These are phyloP conservation scores for Irpex sp. DNA, from an alignment of 1,284 basidiomycete species.

Conservation along the genomic window DNA sequence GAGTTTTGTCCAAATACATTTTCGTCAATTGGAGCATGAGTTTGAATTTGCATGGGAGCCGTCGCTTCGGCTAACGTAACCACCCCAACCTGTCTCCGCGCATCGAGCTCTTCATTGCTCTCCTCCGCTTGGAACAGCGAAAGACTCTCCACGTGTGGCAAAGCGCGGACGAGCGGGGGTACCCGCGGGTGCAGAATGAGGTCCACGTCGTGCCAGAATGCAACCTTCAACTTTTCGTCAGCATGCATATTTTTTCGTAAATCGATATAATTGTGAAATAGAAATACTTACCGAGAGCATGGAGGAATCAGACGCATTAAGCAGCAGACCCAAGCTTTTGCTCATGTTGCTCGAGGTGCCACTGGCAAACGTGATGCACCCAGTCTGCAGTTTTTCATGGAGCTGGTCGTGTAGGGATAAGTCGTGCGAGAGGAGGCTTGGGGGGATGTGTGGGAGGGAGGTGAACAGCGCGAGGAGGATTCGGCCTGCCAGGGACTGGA, in stretches of 20 bases:
- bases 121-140: constrained; percentile 58
- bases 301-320: constrained; percentile 12
- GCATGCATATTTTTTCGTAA: neutral
- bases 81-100: constrained; percentile 40
- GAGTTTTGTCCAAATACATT: too few species aligned
- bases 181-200: constrained; percentile 70
- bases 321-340: constrained; percentile 50
- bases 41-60: too few species aligned
- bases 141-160: constrained; percentile 59
- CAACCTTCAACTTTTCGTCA: constrained; percentile 3
- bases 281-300: neutral
- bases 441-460: constrained; percentile 48
- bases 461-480: constrained; percentile 53
- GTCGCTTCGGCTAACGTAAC: constrained; percentile 3
- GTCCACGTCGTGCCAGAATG: constrained; percentile 39
- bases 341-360: constrained; percentile 55
- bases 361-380: constrained; percentile 43
- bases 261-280: neutral
- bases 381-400: constrained; percentile 36
- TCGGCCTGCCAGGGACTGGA: constrained; percentile 54
- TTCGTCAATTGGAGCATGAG: too few species aligned
- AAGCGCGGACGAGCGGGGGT: constrained; percentile 63
- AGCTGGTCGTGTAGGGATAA: constrained; percentile 41
- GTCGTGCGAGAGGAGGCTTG: constrained; percentile 52
- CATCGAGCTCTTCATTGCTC: constrained; percentile 49